phyloP scores from a whole-genome alignment of 768 basidiomycete species.

The Psilocybe cyanescens region DNA sequence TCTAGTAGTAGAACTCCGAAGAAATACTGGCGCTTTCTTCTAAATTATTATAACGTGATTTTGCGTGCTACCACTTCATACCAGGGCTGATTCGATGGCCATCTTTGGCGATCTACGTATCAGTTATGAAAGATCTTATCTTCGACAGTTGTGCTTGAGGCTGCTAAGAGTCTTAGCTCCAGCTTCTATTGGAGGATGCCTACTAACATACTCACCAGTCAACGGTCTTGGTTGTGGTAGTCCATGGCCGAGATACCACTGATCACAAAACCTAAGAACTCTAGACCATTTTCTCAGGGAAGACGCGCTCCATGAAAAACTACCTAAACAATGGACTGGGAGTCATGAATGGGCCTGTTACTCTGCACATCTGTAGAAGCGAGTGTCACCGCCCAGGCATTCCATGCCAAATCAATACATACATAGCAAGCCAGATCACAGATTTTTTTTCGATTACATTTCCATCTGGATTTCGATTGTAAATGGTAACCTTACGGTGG shows the following conservation, averaged over 20 bases:
- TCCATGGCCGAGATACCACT: neutral
- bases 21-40: neutral
- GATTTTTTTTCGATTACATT: too few species aligned
- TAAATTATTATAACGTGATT: neutral
- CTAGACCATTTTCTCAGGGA: constrained; percentile 7
- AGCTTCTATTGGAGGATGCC: neutral
- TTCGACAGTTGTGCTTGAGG: neutral
- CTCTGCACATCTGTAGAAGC: neutral
- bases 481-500: too few species aligned
- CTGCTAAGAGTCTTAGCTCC: neutral
- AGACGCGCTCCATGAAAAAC: constrained; percentile 1
- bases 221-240: neutral
- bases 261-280: neutral
- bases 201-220: neutral
- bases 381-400: neutral
- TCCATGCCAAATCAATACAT: too few species aligned
- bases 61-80: too few species aligned
- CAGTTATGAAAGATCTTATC: neutral
- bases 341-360: neutral
- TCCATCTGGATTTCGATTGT: too few species aligned
- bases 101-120: neutral
- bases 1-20: neutral
- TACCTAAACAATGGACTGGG: neutral
- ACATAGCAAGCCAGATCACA: too few species aligned
- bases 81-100: neutral